Conservation (phyloP, 768 basidiomycete genomes). For the Agaricus blazei region DNA sequence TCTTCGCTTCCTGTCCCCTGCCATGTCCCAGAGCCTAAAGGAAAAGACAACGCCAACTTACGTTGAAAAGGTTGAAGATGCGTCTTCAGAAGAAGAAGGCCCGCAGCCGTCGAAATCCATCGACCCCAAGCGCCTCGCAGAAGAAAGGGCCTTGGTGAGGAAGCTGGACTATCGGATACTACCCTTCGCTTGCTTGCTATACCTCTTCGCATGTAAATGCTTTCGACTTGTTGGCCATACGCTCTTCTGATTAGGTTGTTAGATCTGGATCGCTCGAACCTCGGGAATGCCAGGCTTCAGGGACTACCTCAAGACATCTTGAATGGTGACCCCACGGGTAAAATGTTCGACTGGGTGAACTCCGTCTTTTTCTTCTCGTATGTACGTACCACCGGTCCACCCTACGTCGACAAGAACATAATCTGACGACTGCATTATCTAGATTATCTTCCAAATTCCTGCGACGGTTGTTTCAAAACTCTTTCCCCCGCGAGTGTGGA, state of each 20-base stretch:
- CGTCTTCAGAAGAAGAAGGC: slow-evolving; percentile 8
- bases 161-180: slow-evolving; percentile 66
- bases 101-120: neutral
- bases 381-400: slow-evolving; percentile 30
- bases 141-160: slow-evolving; percentile 45
- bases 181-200: slow-evolving; percentile 68
- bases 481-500: slow-evolving; percentile 62
- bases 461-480: slow-evolving; percentile 63
- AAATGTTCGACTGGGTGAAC: slow-evolving; percentile 74
- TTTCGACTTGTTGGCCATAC: neutral
- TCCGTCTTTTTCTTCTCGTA: slow-evolving; percentile 79
- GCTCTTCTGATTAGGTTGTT: neutral
- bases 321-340: slow-evolving; percentile 61
- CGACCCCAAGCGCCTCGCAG: slow-evolving; percentile 17
- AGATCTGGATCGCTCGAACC: slow-evolving; percentile 72
- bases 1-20: neutral
- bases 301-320: slow-evolving; percentile 62
- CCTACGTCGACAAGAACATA: neutral
- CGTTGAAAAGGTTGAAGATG: slow-evolving; percentile 27
- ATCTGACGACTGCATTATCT: neutral
- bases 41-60: slow-evolving; percentile 14
- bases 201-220: slow-evolving; percentile 69
- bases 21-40: slow-evolving; percentile 13
- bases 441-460: slow-evolving; percentile 71
- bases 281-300: slow-evolving; percentile 77